Base-by-base conservation (phyloP, 2,329 filamentous ascomycete genomes). In the Fusarium virguliforme region DNA sequence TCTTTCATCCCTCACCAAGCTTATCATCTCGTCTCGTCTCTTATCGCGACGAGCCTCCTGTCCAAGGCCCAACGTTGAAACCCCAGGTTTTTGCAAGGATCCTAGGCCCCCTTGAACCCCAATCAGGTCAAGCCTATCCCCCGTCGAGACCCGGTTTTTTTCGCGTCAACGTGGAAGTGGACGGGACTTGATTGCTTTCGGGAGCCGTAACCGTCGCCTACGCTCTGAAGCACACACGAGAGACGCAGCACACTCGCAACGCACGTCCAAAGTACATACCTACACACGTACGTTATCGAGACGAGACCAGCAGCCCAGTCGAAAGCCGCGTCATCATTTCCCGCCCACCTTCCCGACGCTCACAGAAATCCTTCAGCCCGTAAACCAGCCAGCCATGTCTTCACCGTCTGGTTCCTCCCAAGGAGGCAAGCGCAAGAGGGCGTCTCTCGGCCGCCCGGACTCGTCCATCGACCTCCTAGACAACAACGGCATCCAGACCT, bases 361-460 rank as follows among this genome's bases (percentile, higher is more conserved):
- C 18, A 18, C 18, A 18, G 18, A 18, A 18, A 63, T 22, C 62
- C 38, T 37, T 56, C 48, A 48, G 53, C 55, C 62, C 41, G 38
- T 55, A 18, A 18, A 18, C 18, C 46, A 48, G 37, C 30, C 53
- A 69, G 65, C 56, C 62, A 72, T 73, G 70, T 73, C 70, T 4
- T 72, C 70, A 46, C 85, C 89, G 37, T 87, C 85, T 28, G 83
- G 83, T 58, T 85, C 86, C 24, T 83, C 85, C 64, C 83, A 85
- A 68, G 83, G 83, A 72, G 87, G 86, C 75, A 97, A 97, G 86
- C 92, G 95, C 82, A 97, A 97, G 88, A 91, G 95, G 80, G 88
- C 87, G 62, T 84, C 84, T 65, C 87, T 86, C 34, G 38, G 34
- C 68, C 81, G 85, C 72, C 80, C 83, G 57, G 81, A 84, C 69